Evolutionary conservation across 441 rosid genomes (phyloP), one percentile per base, ranked within the genome.

Genomic region (Populus tomentosa): DNA sequence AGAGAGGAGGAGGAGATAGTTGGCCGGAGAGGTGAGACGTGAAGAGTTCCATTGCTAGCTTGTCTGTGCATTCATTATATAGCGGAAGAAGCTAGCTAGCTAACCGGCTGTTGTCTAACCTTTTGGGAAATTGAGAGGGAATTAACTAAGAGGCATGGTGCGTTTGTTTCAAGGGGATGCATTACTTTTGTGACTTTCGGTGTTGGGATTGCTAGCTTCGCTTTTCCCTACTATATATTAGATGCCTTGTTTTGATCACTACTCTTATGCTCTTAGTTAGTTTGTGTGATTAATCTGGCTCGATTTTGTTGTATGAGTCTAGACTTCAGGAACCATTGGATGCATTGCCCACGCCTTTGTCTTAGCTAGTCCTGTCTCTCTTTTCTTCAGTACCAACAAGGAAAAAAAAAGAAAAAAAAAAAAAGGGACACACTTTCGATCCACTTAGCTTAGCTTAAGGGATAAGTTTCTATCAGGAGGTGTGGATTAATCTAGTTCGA

Each of bases 191-290:
- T 4, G 70, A 77, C 85, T 78, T 84, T 82, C 78, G 85, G 82
- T 75, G 78, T 42, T 62, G 33, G 74, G 74, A 13, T 75, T 74
- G 84, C 77, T 75, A 40, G 67, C 79, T 79, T 78, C 74, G 35
- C 28, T 68, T 84, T 73, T 79, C 71, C 72, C 30, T 28, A 75
- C 35, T 32, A 32, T 4, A 67, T 73, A 46, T 38, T 28, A 50
- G 83, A 84, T 82, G 85, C 81, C 71, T 72, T 59, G 78, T 68
- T 75, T 77, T 71, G 42, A 64, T 33, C 66, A 20, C 35, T 50
- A 30, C 73, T 50, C 66, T 53, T 32, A 7, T 20, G n/a, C 21
- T 50, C 2, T 21, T 16, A 5, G 35, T 32, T 32, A 5, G 35
- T 32, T 32, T 32, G 35, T 5, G 35, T 32, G 35, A 32, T 32